Base-by-base conservation (phyloP, 768 basidiomycete species). In the Candolleomyces eurysporus region DNA sequence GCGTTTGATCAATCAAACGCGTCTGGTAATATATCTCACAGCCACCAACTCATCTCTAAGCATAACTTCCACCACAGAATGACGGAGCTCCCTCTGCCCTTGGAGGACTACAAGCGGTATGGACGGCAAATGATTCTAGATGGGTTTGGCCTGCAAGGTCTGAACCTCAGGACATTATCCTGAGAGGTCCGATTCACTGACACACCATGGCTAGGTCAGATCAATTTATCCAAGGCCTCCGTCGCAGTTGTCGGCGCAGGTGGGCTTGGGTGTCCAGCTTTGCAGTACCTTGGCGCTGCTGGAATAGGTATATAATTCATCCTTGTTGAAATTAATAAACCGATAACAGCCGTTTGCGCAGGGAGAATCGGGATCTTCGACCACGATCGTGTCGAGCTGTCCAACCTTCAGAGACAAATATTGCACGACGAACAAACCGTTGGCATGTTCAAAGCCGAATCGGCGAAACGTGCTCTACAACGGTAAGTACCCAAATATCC, bases 61-160 rank as follows among this genome's bases (percentile, higher is more conserved):
- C 36, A 36, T 36, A 36, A 36, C 36, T 36, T 36, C 36, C 36
- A 36, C 36, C 19, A 46, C 45, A 17, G 13, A 21, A 57, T 22
- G 26, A 58, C 32, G 5, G 40, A 51, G 13, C 49, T 22, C n/a
- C 58, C 59, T 32, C 75, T 82, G 31, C 75, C 76, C 36, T 69
- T 87, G 45, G 76, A 82, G 57, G 95, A 98, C 66, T 98, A 96
- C 72, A 78, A 80, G 67, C 83, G 96, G 60, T 98, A 98, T 86
- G 95, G 96, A 48, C 81, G 97, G 58, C 96, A 99, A 71, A 96
- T 99, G 95, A 94, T 98, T 60, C 76, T 97, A 58, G 86, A 92
- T 60, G 89, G 87, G 17, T 89, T 97, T 70, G 96, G 96, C 9
- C 79, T 98, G 2, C 80, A 85, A 75, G 96, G 96, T 90, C 60